These are phyloP conservation scores for Incumbomyces delicatus DNA, from an alignment of 2,329 filamentous ascomycete genomes.

Conservation along the genomic window DNA sequence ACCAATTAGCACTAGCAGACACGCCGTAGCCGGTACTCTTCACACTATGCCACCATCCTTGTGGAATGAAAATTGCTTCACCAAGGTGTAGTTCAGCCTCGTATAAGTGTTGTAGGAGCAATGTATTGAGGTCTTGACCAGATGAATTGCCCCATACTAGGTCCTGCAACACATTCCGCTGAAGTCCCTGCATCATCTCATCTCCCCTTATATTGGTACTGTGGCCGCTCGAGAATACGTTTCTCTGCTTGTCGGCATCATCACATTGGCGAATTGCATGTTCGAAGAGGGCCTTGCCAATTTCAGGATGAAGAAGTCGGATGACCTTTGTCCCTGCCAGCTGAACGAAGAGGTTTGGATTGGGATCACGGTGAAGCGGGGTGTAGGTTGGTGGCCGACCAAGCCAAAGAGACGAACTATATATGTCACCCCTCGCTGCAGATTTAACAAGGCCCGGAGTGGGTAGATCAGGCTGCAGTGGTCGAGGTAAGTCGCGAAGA, in stretches of 20 bases:
- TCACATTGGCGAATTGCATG: constrained; percentile 32
- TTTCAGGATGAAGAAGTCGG: constrained; percentile 56
- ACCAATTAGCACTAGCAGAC: constrained; percentile 65
- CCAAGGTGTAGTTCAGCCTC: constrained; percentile 53
- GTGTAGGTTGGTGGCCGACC: constrained; percentile 81
- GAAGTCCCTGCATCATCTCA: constrained; percentile 83
- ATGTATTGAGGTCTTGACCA: constrained; percentile 15
- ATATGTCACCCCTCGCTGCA: constrained; percentile 72
- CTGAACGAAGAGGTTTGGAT: constrained; percentile 86
- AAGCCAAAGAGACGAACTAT: constrained; percentile 78
- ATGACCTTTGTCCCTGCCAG: constrained; percentile 63
- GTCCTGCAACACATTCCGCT: constrained; percentile 56
- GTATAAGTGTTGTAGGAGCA: constrained; percentile 23
- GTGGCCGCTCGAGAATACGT: not conserved
- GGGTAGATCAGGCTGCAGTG: constrained; percentile 56
- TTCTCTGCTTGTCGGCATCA: constrained; percentile 16
- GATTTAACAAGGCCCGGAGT: constrained; percentile 53
- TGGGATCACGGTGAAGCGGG: constrained; percentile 83
- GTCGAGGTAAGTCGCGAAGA: constrained; percentile 55
- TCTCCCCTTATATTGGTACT: constrained; percentile 54
- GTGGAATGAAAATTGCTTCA: constrained; percentile 68
- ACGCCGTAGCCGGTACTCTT: constrained; percentile 51
- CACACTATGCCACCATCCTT: constrained; percentile 81
- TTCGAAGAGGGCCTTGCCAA: constrained; percentile 57
- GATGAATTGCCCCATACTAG: constrained; percentile 54